A percentile compares a stretch with the other conserved stretches of the same genome.
Evolutionary conservation across 2,329 filamentous ascomycete genomes (phyloP).

Genomic region (Nigrospora oryzae): DNA sequence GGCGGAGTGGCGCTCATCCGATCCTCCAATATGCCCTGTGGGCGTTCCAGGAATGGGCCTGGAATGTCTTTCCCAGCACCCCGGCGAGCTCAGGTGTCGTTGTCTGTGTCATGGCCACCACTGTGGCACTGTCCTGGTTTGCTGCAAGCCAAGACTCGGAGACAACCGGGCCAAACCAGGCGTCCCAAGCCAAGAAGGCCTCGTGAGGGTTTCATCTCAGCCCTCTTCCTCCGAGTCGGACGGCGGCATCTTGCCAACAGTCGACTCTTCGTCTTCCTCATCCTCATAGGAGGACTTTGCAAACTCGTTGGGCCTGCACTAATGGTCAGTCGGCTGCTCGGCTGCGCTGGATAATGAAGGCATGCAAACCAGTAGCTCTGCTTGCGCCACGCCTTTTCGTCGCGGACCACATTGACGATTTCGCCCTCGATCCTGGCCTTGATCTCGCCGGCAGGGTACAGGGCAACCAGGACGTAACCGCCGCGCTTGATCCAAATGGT

Average conservation of each 20-base stretch:
- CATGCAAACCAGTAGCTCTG: slow-evolving; percentile 68
- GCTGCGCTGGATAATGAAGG: not conserved
- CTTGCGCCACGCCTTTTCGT: slow-evolving; percentile 90
- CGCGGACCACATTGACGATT: slow-evolving; percentile 85
- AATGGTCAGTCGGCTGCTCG: slow-evolving; percentile 9
- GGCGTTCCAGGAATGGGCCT: slow-evolving; percentile 80
- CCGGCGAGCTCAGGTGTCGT: slow-evolving; percentile 48
- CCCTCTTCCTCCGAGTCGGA: slow-evolving; percentile 67
- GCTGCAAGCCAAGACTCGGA: slow-evolving; percentile 33
- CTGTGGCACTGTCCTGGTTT: slow-evolving; percentile 55
- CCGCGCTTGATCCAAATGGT: slow-evolving; percentile 90
- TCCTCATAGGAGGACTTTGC: slow-evolving; percentile 52
- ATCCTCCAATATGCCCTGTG: slow-evolving; percentile 61
- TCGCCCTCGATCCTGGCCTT: slow-evolving; percentile 78
- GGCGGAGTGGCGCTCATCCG: slow-evolving; percentile 65
- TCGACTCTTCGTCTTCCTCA: slow-evolving; percentile 72
- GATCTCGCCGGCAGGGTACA: slow-evolving; percentile 52
- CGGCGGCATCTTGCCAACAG: slow-evolving; percentile 76
- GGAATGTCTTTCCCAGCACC: slow-evolving; percentile 88
- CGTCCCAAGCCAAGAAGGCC: slow-evolving; percentile 12
- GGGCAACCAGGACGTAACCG: slow-evolving; percentile 76
- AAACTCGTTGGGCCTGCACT: slow-evolving; percentile 69
- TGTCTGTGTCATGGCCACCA: slow-evolving; percentile 60
- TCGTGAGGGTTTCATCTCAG: slow-evolving; percentile 10
- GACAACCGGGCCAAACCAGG: slow-evolving; percentile 5